Percentiles rank a stretch among this genome's conserved stretches.
Evolutionary conservation across 257 asterid species (phyloP).

Genomic region (Solanum piurae): DNA sequence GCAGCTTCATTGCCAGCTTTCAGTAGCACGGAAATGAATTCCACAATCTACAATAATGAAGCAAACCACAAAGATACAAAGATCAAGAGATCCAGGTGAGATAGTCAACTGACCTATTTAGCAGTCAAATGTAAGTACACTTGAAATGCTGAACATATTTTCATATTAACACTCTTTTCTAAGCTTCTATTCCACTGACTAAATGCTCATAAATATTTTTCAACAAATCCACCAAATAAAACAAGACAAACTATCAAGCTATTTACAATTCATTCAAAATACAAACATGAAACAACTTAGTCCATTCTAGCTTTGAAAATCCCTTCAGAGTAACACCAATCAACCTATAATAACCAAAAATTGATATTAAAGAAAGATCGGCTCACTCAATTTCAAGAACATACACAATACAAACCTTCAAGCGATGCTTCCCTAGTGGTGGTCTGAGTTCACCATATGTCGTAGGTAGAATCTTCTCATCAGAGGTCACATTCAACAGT

Average conservation of each 20-base stretch:
- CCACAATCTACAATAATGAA: constrained; percentile 57
- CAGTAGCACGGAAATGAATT: constrained; percentile 69
- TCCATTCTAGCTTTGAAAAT: neutral
- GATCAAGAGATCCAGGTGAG: neutral
- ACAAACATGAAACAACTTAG: neutral
- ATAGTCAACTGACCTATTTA: neutral
- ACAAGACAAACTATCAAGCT: neutral
- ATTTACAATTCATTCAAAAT: neutral
- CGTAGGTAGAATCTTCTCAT: constrained; percentile 62
- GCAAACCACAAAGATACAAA: neutral
- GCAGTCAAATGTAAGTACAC: neutral
- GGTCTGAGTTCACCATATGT: constrained; percentile 93
- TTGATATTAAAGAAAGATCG: neutral
- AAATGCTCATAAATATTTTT: neutral
- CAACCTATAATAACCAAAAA: neutral
- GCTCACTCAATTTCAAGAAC: neutral
- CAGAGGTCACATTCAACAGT: constrained; percentile 66
- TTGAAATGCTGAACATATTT: neutral
- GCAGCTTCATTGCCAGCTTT: constrained; percentile 81
- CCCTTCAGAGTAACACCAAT: neutral
- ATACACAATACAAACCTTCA: constrained; percentile 46
- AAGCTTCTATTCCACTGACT: neutral
- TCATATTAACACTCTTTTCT: neutral
- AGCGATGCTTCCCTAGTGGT: constrained; percentile 93
- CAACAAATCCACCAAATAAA: neutral